Base-by-base conservation (phyloP, 75 land plant species). In the Pseudotsuga menziesii region DNA sequence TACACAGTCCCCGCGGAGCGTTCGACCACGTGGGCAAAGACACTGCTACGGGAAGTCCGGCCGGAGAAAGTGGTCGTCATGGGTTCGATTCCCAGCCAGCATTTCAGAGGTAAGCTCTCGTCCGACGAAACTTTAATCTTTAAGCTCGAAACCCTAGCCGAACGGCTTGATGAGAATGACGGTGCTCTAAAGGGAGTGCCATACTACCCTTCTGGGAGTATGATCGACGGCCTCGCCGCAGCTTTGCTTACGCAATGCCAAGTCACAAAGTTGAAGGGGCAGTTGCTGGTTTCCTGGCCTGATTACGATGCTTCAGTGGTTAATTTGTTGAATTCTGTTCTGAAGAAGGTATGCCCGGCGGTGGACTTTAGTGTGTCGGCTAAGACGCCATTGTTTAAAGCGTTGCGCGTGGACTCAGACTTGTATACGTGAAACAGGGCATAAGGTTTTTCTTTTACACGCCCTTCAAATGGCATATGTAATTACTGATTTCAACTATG, bases 131-230 rank as follows among this genome's bases (percentile, higher is more conserved):
- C 86, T 16, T 56, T 83, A 52, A 82, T 89, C 14, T 92, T 89
- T 77, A 90, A 83, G 83, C 77, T 97, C 73, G 99, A 94, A 81
- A 94, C 98, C 16, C 83, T 79, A 56, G 26, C 72, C 39, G 79
- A 85, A 81, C 81, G 86, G 61, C 60, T 57, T 15, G 26, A 63
- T 6, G 8, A 36, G 17, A 72, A 73, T 26, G 75, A 63, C 26
- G 77, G 63, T 15, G 36, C 77, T 56, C 22, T 83, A 17, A 66
- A 73, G 56, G 85, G 74, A 15, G 64, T 90, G 41, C 89, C 89
- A 19, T 92, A 90, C 76, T 88, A 84, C 55, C 99, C 99, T 26
- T 94, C 99, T 2, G 99, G 99, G 54, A 96, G 97, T 71, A 74
- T 96, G 41, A 78, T 92, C 11, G 94, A 89, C 41, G 94, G 99